These are phyloP conservation scores for Vaucheria bursata DNA, from an alignment of 352 stramenopile species.

Conservation along the genomic window DNA sequence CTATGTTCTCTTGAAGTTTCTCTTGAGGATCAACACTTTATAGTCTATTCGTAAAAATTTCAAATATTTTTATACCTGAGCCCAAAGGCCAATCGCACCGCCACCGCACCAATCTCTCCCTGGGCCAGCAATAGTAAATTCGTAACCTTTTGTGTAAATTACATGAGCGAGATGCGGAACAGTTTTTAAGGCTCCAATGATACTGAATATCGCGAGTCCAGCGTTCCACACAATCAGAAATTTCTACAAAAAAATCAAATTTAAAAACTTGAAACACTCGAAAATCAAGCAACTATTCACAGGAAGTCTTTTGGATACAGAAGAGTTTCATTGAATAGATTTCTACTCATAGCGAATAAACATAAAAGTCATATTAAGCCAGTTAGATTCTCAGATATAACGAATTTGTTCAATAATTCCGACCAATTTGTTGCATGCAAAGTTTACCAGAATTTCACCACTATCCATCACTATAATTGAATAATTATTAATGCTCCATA, in stretches of 20 bases:
- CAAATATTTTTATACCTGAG: too few relatives aligned
- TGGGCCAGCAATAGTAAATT: conserved; percentile 37
- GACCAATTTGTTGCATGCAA: too few relatives aligned
- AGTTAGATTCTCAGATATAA: too few relatives aligned
- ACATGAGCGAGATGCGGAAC: conserved; percentile 35
- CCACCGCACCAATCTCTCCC: conserved; percentile 30
- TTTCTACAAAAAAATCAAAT: neutral
- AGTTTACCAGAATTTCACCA: too few relatives aligned
- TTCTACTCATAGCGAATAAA: neutral
- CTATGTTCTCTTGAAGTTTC: too few relatives aligned
- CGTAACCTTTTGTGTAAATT: conserved; percentile 33
- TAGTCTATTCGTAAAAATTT: too few relatives aligned
- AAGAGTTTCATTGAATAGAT: neutral
- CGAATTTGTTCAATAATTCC: too few relatives aligned
- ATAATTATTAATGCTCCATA: too few relatives aligned
- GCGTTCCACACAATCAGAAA: conserved; percentile 37
- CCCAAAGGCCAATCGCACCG: conserved; percentile 35
- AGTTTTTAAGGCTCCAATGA: conserved; percentile 33
- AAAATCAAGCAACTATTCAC: neutral
- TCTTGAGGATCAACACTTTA: too few relatives aligned
- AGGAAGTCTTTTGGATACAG: neutral
- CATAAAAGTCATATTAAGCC: neutral
- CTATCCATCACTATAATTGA: too few relatives aligned
- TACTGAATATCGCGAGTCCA: conserved; percentile 26
- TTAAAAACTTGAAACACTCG: neutral